These are phyloP conservation scores for Rossbeevera mucosa DNA, from an alignment of 768 basidiomycete species.

Conservation along the genomic window DNA sequence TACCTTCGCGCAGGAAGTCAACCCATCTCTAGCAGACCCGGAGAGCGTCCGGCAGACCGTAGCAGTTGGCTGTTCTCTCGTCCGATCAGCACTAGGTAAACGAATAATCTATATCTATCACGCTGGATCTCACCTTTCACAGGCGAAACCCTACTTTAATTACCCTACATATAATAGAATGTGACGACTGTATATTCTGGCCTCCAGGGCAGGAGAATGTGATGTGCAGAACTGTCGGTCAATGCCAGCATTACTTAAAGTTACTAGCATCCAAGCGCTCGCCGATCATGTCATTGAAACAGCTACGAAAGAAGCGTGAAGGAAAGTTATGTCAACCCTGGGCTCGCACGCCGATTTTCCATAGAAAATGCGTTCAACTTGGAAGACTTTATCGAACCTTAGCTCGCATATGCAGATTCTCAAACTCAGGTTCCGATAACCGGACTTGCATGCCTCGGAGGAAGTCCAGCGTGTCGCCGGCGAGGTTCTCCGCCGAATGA, in stretches of 20 bases:
- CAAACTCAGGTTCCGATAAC: neutral
- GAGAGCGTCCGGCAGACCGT: slow-evolving; percentile 82
- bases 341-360: neutral
- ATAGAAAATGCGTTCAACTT: neutral
- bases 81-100: slow-evolving; percentile 77
- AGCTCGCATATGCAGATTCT: neutral
- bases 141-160: slow-evolving; percentile 34
- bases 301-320: neutral
- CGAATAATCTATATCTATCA: slow-evolving; percentile 3
- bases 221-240: neutral
- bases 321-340: neutral
- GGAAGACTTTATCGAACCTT: neutral
- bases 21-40: slow-evolving; percentile 82
- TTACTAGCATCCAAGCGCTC: neutral
- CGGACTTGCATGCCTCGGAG: neutral
- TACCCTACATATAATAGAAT: slow-evolving; percentile 5
- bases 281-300: neutral
- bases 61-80: slow-evolving; percentile 82
- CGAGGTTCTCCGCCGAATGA: neutral
- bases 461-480: neutral
- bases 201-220: neutral
- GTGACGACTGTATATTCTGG: neutral
- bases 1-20: slow-evolving; percentile 69
- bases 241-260: neutral
- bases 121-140: slow-evolving; percentile 5